Evolutionary conservation across 352 stramenopile species (phyloP), one percentile per base, ranked within the genome.

Genomic region (Globisporangium nagaii): DNA sequence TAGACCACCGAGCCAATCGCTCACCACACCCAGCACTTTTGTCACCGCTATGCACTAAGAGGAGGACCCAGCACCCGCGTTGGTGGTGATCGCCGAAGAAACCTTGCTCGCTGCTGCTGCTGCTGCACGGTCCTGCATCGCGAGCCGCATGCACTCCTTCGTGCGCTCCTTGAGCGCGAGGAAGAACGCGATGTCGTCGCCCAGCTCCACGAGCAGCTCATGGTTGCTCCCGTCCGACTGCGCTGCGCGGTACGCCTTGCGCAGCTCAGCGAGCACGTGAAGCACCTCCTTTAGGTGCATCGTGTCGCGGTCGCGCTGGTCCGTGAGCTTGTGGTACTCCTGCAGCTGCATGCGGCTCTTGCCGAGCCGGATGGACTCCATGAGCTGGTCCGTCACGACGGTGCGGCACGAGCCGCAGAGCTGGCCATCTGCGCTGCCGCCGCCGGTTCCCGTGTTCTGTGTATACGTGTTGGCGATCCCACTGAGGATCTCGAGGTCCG

Each of bases 401-500:
- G 72, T 79, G 20, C 76, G 66, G 47, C 78, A 91, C 49, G 65
- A 81, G 31, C 63, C 64, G 53, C 80, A 89, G 27, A 88, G 73
- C 61, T 83, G 69, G 44, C 60, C 71, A 37, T 84, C n/a, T n/a
- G n/a, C n/a, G n/a, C n/a, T n/a, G n/a, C n/a, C 66, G n/a, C 57
- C 54, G 8, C 44, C 55, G 17, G 22, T 22, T 12, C 22, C 31
- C 32, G 56, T 57, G 45, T 77, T 86, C 57, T 82, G 71, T 42
- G 80, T 91, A 63, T 91, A 91, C 22, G 74, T 81, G 56, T 91
- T 89, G 37, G 80, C 80, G 49, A 91, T 91, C n/a, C 80, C 80
- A 54, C 80, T 91, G 32, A 91, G 56, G 68, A 91, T 91, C 60
- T 91, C 80, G 40, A 91, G 62, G 52, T 91, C 80, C 2, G 75